Evolutionary conservation across 2,329 filamentous ascomycete genomes (phyloP).

Genomic region (Alternaria hordeiaustralica): DNA sequence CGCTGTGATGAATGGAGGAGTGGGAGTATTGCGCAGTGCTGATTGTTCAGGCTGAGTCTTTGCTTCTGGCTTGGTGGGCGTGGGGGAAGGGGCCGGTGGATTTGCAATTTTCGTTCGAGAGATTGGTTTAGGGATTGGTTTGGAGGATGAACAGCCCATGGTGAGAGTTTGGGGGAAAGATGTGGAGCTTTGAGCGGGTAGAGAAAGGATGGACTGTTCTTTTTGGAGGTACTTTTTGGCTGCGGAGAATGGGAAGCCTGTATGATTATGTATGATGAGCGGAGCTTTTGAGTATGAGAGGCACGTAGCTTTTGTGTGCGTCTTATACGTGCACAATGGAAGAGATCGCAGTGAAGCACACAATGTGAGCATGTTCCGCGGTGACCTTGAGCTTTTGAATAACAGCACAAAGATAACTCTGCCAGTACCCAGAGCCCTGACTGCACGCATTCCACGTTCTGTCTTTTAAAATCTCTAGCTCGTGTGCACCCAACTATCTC

Average conservation of each 20-base stretch:
- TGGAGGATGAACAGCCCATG: background rate
- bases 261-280: background rate
- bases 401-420: background rate
- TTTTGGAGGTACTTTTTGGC: background rate
- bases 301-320: background rate
- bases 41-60: background rate
- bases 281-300: background rate
- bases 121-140: background rate
- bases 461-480: background rate
- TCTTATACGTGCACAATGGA: background rate
- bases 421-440: background rate
- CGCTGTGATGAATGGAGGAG: background rate
- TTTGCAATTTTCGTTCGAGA: no score
- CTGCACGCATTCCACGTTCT: background rate
- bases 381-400: background rate
- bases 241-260: background rate
- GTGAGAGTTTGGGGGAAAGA: background rate
- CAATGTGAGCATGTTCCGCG: background rate
- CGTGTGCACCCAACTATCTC: background rate
- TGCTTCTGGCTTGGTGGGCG: background rate
- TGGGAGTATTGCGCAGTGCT: background rate
- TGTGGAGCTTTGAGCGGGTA: background rate
- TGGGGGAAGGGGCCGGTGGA: background rate
- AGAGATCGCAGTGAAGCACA: background rate
- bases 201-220: fast-evolving